Evolutionary conservation across 2,329 filamentous ascomycete species (phyloP), one percentile per base, ranked within the genome.

Genomic region (Fusarium tuaranense): DNA sequence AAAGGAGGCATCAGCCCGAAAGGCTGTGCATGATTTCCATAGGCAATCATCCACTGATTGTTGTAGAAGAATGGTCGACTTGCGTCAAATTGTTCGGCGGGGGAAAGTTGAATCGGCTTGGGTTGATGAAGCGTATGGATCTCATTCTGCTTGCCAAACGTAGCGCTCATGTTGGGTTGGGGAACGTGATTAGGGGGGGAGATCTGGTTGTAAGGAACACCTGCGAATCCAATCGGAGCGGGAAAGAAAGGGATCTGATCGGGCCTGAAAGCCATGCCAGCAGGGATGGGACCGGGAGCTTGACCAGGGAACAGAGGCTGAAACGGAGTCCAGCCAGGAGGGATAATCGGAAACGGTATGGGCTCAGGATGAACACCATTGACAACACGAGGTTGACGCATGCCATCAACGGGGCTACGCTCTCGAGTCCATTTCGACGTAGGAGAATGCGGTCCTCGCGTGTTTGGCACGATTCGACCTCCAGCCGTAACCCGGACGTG

Each of bases 401-500:
- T 46, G 7, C 48, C 44, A 41, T 83, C 82, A 3, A 76, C 60
- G 2, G 62, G 60, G 38, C 67, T 39, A 60, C 78, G 84, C 34
- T 89, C 88, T 67, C 84, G 88, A 65, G 82, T 75, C 80, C 84
- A 86, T 79, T 90, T 91, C 7, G 84, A 78, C 5, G 87, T 87
- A 4, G 88, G 88, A 10, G 89, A 91, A 7, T 84, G 83, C 3
- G 87, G 83, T 14, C 84, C 86, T 51, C 90, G 86, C 38, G 87
- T 91, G 76, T 92, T 92, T 59, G 90, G 91, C 1, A 93, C 91
- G 75, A 93, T 92, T 41, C 90, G 87, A 48, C 91, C 91, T 68
- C 91, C 90, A 69, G 91, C 91, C 22, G 91, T 93, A 60, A 93
- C 91, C 18, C 91, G 88, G 71, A 92, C 88, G 80, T 92, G 90